Conservation (phyloP, 495 filamentous ascomycete genomes). For the Chaetomium cochliodes region DNA sequence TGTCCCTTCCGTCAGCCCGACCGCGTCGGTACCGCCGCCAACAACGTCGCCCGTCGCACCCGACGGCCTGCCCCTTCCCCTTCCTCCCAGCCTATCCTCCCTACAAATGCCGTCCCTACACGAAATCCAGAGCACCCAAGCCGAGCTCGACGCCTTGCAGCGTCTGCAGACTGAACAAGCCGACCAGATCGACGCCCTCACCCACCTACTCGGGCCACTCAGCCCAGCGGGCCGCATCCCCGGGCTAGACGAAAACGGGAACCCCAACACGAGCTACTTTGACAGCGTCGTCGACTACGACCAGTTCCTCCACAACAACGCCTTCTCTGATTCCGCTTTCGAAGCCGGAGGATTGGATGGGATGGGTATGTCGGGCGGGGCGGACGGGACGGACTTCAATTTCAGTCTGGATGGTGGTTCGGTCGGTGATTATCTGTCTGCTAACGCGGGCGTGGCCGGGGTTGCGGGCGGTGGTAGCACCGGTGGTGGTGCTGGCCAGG, state of each 20-base stretch:
- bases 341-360: neutral
- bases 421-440: neutral
- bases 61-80: slow-evolving; percentile 46
- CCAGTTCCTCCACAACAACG: slow-evolving; percentile 63
- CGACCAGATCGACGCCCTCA: slow-evolving; percentile 66
- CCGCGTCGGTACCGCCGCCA: slow-evolving; percentile 28
- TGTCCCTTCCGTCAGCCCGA: slow-evolving; percentile 16
- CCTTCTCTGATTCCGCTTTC: slow-evolving; percentile 50
- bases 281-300: slow-evolving; percentile 65
- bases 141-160: slow-evolving; percentile 70
- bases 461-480: neutral
- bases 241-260: slow-evolving; percentile 56
- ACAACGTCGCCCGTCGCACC: slow-evolving; percentile 24
- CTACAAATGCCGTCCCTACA: slow-evolving; percentile 56
- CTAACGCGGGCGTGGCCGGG: neutral
- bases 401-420: slow-evolving; percentile 36
- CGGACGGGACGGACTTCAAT: slow-evolving; percentile 41
- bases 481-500: neutral
- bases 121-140: slow-evolving; percentile 61
- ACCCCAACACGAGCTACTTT: slow-evolving; percentile 42
- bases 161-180: slow-evolving; percentile 72
- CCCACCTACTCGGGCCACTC: slow-evolving; percentile 68
- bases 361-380: slow-evolving; percentile 8
- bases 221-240: slow-evolving; percentile 79
- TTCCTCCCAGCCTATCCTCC: slow-evolving; percentile 56